Base-by-base conservation (phyloP, 495 filamentous ascomycete genomes). In the Rusavskia elegans region DNA sequence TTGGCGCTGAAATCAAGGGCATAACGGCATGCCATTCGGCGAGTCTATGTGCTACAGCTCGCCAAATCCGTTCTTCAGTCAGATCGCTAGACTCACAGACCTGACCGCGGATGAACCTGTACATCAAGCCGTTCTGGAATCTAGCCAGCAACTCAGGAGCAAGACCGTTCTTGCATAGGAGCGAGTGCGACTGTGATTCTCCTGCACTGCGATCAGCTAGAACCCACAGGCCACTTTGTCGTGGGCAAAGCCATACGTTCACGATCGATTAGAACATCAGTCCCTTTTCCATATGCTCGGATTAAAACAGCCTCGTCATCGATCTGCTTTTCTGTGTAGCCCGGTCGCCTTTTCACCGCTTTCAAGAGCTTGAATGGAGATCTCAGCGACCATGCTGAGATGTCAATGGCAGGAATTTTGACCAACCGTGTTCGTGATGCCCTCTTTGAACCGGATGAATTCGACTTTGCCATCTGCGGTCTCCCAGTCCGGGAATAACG, bases 71-170 rank as follows among this genome's bases (percentile, higher is more conserved):
- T 21, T 82, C 71, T 51, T 74, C 72, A 49, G 82, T 75, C 59
- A 99, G 67, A 64, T 97, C 89, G 55, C 78, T 74, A 37, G 92
- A 84, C 29, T 80, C 76, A 56, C 87, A 88, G 51, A 85, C 82
- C 42, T 73, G 75, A 38, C 92, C 92, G 38, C 74, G 79, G 30
- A 96, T 84, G 66, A 86, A 99, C 52, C 83, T 78, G 69, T 99
- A 99, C 53, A 97, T 76, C 61, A 99, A 83, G 53, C 92, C 92
- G 64, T 99, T 99, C 52, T 89, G 75, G 73, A 99, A 99, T 53
- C 89, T 85, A 13, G 89, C 93, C 45, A 97, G 75, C 5, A 99
- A 73, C 39, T 82, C 73, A 44, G 92, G 93, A 9, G 92, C 92
- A 44, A 97, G 79, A 62, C 79, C 77, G 60, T 84, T 71, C 57